Conservation (phyloP, 2,329 filamentous ascomycete species). For the Exutisphaerella laricina region DNA sequence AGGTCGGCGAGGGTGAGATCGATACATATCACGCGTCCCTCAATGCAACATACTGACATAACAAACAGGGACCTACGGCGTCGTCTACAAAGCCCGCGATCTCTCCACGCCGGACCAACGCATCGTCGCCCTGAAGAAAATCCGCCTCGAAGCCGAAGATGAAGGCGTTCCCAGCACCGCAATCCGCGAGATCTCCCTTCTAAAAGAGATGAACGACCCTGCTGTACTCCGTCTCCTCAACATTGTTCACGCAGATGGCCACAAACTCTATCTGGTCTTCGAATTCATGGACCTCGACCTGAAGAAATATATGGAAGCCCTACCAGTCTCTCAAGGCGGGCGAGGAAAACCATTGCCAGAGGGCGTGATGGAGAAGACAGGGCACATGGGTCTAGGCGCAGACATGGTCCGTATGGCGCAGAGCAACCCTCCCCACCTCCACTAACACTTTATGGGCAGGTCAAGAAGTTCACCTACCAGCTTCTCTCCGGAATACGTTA, state of each 20-base stretch:
- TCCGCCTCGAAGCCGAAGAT: conserved; percentile 89
- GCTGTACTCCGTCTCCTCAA: conserved; percentile 85
- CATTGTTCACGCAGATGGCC: conserved; percentile 89
- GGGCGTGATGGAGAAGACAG: conserved; percentile 54
- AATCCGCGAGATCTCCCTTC: conserved; percentile 87
- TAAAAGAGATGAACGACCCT: conserved; percentile 90
- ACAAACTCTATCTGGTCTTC: conserved; percentile 90
- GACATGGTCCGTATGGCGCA: no score
- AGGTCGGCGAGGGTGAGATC: conserved; percentile 82
- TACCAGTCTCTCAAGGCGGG: conserved; percentile 77
- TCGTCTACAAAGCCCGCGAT: conserved; percentile 91
- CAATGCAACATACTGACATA: neutral
- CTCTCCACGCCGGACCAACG: conserved; percentile 68
- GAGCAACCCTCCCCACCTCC: neutral
- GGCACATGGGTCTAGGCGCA: conserved; percentile 66
- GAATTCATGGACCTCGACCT: conserved; percentile 88
- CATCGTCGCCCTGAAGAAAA: conserved; percentile 92
- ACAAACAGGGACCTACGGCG: conserved; percentile 71
- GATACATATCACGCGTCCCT: neutral
- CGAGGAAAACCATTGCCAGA: conserved; percentile 80
- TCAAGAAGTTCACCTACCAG: conserved; percentile 91
- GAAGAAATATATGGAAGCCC: conserved; percentile 93
- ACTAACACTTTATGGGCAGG: conserved; percentile 29
- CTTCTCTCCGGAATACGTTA: conserved; percentile 78
- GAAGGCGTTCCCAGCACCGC: conserved; percentile 89